Conservation (phyloP, 2,329 filamentous ascomycete species). For the Botrytis fragariae region DNA sequence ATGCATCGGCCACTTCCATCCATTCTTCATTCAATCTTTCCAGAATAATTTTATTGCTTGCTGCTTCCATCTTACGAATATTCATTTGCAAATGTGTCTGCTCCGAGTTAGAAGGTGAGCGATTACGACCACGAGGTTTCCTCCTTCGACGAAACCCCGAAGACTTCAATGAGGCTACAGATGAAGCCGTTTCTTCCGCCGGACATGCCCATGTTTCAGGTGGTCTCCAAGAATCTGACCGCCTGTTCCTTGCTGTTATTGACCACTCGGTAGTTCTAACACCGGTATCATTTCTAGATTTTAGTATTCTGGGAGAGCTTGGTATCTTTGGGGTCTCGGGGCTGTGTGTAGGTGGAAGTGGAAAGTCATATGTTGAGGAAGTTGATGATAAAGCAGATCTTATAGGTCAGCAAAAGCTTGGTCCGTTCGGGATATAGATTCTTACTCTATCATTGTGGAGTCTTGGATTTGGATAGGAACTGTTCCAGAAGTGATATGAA, state of each 20-base stretch:
- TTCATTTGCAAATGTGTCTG: conserved; percentile 49
- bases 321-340: conserved; percentile 1
- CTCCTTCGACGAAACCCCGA: conserved; percentile 12
- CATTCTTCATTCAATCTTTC: conserved; percentile 54
- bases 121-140: conserved; percentile 14
- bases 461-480: conserved; percentile 28
- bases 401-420: conserved; percentile 10
- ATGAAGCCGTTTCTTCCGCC: conserved; percentile 5
- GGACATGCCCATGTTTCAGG: conserved; percentile 30
- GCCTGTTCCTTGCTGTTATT: conserved; percentile 19
- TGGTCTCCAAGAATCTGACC: conserved; percentile 29
- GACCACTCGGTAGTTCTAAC: conserved; percentile 21
- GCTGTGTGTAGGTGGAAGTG: conserved; percentile 24
- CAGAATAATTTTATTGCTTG: conserved; percentile 51
- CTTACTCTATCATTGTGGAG: conserved; percentile 25
- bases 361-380: conserved; percentile 30
- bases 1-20: conserved; percentile 46
- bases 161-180: conserved; percentile 15
- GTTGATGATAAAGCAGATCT: conserved; percentile 21
- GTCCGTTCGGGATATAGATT: neutral
- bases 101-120: conserved; percentile 24
- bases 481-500: conserved; percentile 38
- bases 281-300: conserved; percentile 13
- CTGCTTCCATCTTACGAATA: conserved; percentile 54
- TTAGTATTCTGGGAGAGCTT: conserved; percentile 5